Evolutionary conservation across 441 rosid species (phyloP).

Genomic region (Erodium chrysanthum): DNA sequence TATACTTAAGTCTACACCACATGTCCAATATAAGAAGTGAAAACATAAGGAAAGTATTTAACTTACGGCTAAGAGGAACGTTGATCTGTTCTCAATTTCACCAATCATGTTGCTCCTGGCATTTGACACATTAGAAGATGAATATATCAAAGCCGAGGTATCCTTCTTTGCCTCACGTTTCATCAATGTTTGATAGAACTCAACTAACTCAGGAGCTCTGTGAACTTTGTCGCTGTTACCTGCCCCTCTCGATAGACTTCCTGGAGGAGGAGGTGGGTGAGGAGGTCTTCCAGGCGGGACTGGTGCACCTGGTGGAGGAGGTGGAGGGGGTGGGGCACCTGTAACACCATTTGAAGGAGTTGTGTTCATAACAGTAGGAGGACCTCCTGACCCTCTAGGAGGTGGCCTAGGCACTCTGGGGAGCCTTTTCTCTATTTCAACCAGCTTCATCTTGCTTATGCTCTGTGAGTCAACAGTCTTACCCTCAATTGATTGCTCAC

Average conservation of each 20-base stretch:
- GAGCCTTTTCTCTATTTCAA: constrained; percentile 72
- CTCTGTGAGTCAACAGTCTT: constrained; percentile 40
- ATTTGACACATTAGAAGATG: constrained; percentile 52
- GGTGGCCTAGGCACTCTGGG: constrained; percentile 77
- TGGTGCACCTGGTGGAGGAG: constrained; percentile 35
- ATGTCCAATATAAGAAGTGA: constrained; percentile 7
- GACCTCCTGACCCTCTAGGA: constrained; percentile 48
- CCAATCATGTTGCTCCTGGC: constrained; percentile 94
- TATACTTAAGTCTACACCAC: neutral
- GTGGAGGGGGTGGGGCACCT: constrained; percentile 34
- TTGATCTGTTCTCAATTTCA: constrained; percentile 81
- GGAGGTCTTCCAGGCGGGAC: constrained; percentile 52
- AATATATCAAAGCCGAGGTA: constrained; percentile 47
- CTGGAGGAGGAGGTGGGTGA: constrained; percentile 63
- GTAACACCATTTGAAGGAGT: constrained; percentile 38
- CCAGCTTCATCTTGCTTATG: constrained; percentile 59
- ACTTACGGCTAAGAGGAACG: constrained; percentile 86
- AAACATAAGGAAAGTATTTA: constrained; percentile 14
- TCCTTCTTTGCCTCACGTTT: constrained; percentile 93
- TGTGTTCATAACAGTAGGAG: constrained; percentile 24
- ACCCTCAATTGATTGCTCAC: constrained; percentile 39
- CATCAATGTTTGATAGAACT: constrained; percentile 89
- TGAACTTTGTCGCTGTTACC: constrained; percentile 76
- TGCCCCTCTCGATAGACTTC: constrained; percentile 65
- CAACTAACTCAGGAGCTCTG: constrained; percentile 87